phyloP scores from a whole-genome alignment of 805 yeast genomes.

The Spencermartinsiella europaea region DNA sequence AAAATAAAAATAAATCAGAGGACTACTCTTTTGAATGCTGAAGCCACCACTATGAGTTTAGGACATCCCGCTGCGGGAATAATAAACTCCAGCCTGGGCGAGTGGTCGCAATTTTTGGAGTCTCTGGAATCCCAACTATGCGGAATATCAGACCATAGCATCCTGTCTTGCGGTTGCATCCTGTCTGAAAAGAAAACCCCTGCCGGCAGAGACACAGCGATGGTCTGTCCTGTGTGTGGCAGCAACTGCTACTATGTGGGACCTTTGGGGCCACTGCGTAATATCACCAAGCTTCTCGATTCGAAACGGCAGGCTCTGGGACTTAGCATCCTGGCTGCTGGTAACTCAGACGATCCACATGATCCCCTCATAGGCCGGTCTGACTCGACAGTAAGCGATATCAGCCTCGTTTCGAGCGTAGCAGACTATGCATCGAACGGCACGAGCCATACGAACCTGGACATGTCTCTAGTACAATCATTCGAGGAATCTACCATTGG shows the following conservation, averaged over 20 bases:
- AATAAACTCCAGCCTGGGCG: constrained; percentile 8
- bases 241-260: not conserved
- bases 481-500: not conserved
- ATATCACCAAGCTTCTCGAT: not conserved
- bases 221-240: constrained; percentile 8
- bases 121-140: constrained; percentile 14
- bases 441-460: not conserved
- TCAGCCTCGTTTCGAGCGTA: not conserved
- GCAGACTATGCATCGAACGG: not conserved
- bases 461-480: not conserved
- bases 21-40: too few relatives aligned
- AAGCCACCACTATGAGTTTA: too few relatives aligned
- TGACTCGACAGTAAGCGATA: not conserved
- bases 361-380: not conserved
- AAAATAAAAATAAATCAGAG: too few relatives aligned
- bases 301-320: constrained; percentile 9
- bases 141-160: constrained; percentile 7
- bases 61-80: too few relatives aligned
- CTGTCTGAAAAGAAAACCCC: constrained; percentile 10
- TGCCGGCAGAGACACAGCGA: not conserved
- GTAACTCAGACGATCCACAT: not conserved
- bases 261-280: constrained; percentile 3
- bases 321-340: constrained; percentile 1
- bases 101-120: constrained; percentile 17
- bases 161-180: constrained; percentile 19